Base-by-base conservation (phyloP, 805 yeast species). In the Ogataea paraovalis region DNA sequence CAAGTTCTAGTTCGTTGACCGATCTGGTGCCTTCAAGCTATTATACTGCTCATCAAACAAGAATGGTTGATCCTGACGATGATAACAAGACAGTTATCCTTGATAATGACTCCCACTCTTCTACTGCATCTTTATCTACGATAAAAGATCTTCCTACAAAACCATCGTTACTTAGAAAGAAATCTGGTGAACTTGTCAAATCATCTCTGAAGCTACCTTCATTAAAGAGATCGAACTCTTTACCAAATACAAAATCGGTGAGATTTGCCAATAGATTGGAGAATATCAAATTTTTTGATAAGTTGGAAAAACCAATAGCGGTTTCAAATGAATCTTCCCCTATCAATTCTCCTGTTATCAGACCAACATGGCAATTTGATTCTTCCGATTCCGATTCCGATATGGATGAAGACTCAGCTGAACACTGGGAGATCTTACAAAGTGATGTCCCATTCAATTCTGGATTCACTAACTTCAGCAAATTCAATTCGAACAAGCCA, bases 271-370 rank as follows among this genome's bases (percentile, higher is more conserved):
- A 76, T 5, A 69, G 78, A 43, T 67, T 83, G 48, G 82, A 80
- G 45, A 80, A 80, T 37, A 75, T 85, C 47, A 83, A 83, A 62
- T 77, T 78, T 57, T 84, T 85, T 59, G 79, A 80, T 55, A 82
- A 81, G 39, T 62, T 66, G 23, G 83, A 78, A 43, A 78, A 76
- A 52, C 89, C 90, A 27, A 71, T 74, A 10, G 75, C 85, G 2
- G 85, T 83, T n/a, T 80, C 86, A 0, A 68, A 72, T 43, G 80
- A 78, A 39, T 74, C 72, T 53, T 74, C 85, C 1, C 83, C 83
- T 0, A 58, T 67, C 14, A 43, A 49, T 16, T 54, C 61, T 22
- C 58, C 64, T 23, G 46, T 34, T 28, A 21, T 53, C 32, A 39
- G 55, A 25, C 47, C 57, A 8, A 60, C 54, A n/a, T 63, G 67